Evolutionary conservation across 768 basidiomycete genomes (phyloP).

Genomic region (Xerocomus brunneocitrinus): DNA sequence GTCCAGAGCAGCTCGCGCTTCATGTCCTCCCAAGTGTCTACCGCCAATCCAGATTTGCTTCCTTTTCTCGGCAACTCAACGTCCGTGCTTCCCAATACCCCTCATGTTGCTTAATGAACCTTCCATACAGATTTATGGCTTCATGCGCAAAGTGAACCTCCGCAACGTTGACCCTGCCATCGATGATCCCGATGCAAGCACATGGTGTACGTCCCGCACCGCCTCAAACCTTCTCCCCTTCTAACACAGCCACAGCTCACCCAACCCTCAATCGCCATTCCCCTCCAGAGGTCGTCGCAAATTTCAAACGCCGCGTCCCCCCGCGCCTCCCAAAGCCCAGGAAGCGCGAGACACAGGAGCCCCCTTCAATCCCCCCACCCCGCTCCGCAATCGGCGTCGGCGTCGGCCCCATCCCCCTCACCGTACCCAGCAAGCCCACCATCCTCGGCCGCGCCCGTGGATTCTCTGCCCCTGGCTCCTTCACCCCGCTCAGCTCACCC

Average conservation of each 20-base stretch:
- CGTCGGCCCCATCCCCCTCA: slow-evolving; percentile 63
- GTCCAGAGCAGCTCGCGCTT: slow-evolving; percentile 88
- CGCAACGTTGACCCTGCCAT: slow-evolving; percentile 94
- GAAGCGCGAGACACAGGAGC: slow-evolving; percentile 69
- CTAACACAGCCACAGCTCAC: slow-evolving; percentile 55
- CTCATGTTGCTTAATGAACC: slow-evolving; percentile 23
- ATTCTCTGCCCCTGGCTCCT: slow-evolving; percentile 80
- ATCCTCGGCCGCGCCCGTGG: slow-evolving; percentile 61
- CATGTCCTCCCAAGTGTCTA: slow-evolving; percentile 93
- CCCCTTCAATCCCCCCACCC: slow-evolving; percentile 68
- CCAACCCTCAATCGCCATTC: slow-evolving; percentile 90
- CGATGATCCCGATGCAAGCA: slow-evolving; percentile 93
- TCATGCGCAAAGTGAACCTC: slow-evolving; percentile 96
- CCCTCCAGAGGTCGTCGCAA: slow-evolving; percentile 83
- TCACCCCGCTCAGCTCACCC: slow-evolving; percentile 63
- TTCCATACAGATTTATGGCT: slow-evolving; percentile 82
- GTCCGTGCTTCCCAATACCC: slow-evolving; percentile 47
- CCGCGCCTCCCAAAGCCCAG: slow-evolving; percentile 86
- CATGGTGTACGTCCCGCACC: slow-evolving; percentile 75
- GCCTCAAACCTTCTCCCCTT: slow-evolving; percentile 18
- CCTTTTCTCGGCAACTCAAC: slow-evolving; percentile 96
- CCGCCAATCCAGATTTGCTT: slow-evolving; percentile 94
- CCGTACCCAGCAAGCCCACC: slow-evolving; percentile 37
- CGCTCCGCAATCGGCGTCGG: slow-evolving; percentile 73
- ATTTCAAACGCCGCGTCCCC: slow-evolving; percentile 93